Conservation (phyloP, 2,329 filamentous ascomycete genomes). For the Lachnellula subtilissima region DNA sequence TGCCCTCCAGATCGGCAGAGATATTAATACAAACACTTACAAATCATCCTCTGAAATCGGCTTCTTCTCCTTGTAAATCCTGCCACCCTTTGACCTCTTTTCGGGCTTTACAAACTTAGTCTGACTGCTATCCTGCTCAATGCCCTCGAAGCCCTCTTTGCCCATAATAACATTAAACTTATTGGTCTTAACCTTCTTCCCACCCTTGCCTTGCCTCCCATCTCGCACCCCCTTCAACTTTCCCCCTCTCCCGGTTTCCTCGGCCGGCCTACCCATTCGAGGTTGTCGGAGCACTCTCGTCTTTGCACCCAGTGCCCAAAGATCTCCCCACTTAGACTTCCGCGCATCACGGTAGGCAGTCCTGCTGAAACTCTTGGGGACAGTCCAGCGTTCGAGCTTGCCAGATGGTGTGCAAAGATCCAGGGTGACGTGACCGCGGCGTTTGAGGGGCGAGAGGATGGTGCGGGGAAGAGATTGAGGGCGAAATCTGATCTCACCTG, state of each 20-base stretch:
- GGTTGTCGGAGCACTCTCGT: conserved; percentile 62
- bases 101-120: conserved; percentile 21
- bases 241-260: conserved; percentile 20
- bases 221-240: conserved; percentile 35
- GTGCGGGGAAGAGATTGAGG: conserved; percentile 71
- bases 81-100: conserved; percentile 33
- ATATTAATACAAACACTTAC: neutral
- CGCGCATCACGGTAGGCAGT: conserved; percentile 88
- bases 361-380: conserved; percentile 74
- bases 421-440: conserved; percentile 79
- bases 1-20: neutral
- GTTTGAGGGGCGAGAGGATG: conserved; percentile 78
- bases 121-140: conserved; percentile 23
- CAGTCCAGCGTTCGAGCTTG: conserved; percentile 86
- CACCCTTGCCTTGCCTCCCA: conserved; percentile 34
- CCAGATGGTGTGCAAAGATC: conserved; percentile 87
- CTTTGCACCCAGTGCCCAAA: conserved; percentile 95
- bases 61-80: conserved; percentile 33
- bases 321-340: conserved; percentile 85
- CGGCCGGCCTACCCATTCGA: conserved; percentile 49
- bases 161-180: conserved; percentile 36
- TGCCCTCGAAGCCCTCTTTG: conserved; percentile 25
- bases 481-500: conserved; percentile 34
- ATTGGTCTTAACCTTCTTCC: conserved; percentile 40
- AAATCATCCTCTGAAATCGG: conserved; percentile 29